phyloP scores from a whole-genome alignment of 345 rosid species.

The Pistacia atlantica region DNA sequence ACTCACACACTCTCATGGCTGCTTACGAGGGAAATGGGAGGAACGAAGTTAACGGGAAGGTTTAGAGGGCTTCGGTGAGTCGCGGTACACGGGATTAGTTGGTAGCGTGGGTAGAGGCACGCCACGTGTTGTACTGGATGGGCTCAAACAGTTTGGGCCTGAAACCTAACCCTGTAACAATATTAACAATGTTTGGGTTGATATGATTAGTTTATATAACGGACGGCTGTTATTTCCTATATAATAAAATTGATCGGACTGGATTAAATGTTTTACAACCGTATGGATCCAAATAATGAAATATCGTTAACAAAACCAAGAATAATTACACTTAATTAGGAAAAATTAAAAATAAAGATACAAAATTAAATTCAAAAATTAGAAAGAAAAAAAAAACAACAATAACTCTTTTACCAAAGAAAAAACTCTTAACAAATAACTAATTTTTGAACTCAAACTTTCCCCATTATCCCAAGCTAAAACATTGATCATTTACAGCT shows the following conservation, averaged over 20 bases:
- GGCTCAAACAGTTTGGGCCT: neutral
- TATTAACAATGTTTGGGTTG: no score
- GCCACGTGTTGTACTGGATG: neutral
- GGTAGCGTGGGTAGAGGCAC: neutral
- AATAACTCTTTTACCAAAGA: no score
- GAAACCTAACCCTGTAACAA: neutral
- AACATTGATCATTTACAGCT: no score
- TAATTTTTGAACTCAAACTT: conserved; percentile 1
- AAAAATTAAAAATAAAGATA: neutral
- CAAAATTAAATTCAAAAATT: neutral
- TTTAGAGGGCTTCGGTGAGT: neutral
- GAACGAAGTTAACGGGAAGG: neutral
- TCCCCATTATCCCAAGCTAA: neutral
- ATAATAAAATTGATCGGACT: no score
- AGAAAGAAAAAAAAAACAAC: no score
- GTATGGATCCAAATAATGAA: no score
- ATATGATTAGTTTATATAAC: no score
- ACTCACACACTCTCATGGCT: neutral
- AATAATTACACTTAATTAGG: no score
- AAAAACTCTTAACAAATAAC: neutral
- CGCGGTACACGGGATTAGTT: neutral
- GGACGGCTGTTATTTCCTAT: no score
- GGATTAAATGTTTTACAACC: neutral
- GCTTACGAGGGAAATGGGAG: neutral
- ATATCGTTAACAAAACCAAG: no score